Conservation (phyloP, 345 rosid genomes). For the Luvunga scandens region DNA sequence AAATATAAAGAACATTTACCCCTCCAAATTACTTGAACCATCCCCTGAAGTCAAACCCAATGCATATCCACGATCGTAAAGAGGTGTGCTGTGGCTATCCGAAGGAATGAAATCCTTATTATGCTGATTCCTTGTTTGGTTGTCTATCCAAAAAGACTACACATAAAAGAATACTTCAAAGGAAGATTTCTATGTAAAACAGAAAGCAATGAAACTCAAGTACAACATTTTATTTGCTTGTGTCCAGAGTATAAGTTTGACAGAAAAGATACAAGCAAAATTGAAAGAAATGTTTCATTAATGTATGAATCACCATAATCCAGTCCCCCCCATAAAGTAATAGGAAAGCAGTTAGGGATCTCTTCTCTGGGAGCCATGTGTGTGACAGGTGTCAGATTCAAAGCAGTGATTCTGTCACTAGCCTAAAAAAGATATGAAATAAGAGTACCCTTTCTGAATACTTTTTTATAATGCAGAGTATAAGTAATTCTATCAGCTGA, state of each 20-base stretch:
- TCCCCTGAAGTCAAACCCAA: slow-evolving; percentile 72
- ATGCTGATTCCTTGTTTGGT: slow-evolving; percentile 40
- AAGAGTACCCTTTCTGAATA: background rate
- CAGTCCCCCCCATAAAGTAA: background rate
- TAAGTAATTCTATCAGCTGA: background rate
- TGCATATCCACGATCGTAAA: slow-evolving; percentile 85
- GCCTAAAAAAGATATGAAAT: too few species aligned
- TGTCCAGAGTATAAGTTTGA: background rate
- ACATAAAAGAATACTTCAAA: slow-evolving; percentile 29
- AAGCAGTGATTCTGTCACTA: too few species aligned
- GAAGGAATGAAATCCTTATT: slow-evolving; percentile 34
- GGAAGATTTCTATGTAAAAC: slow-evolving; percentile 1
- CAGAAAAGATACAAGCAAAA: background rate
- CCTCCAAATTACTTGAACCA: slow-evolving; percentile 61
- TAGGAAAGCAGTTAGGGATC: too few species aligned
- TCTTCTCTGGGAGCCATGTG: too few species aligned
- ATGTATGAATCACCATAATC: background rate
- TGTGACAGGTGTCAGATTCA: too few species aligned
- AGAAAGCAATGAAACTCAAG: background rate
- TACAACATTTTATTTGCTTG: background rate
- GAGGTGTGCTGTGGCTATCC: slow-evolving; percentile 60
- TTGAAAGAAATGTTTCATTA: background rate
- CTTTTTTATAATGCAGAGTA: background rate
- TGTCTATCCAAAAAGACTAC: slow-evolving; percentile 91
- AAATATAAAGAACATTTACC: slow-evolving; percentile 39